phyloP scores from a whole-genome alignment of 1,139 yeast genomes.

The Protomyces macrosporus region DNA sequence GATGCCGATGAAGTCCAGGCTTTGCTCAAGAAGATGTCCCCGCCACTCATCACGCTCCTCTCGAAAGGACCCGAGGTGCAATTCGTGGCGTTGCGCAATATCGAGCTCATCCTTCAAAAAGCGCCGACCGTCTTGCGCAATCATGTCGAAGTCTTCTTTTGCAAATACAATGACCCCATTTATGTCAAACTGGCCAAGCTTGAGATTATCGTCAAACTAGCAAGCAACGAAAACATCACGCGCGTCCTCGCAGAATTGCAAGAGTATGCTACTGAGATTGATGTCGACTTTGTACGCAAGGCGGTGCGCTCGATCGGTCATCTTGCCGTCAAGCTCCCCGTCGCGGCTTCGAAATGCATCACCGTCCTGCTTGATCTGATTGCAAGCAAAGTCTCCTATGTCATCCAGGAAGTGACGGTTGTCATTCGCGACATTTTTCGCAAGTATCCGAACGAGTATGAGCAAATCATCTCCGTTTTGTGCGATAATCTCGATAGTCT shows the following conservation, averaged over 20 bases:
- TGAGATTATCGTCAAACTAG: constrained; percentile 75
- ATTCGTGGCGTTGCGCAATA: constrained; percentile 74
- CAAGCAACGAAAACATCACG: constrained; percentile 57
- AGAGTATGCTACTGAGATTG: constrained; percentile 83
- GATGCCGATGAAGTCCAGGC: constrained; percentile 46
- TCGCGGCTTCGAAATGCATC: constrained; percentile 59
- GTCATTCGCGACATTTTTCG: constrained; percentile 73
- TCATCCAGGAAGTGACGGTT: constrained; percentile 73
- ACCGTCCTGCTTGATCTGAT: constrained; percentile 56
- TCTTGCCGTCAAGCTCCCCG: constrained; percentile 66
- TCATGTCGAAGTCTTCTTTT: constrained; percentile 72
- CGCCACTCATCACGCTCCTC: constrained; percentile 64
- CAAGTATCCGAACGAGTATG: constrained; percentile 57
- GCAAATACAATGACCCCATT: constrained; percentile 77
- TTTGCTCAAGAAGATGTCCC: constrained; percentile 59
- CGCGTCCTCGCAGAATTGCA: constrained; percentile 68
- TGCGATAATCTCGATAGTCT: constrained; percentile 46
- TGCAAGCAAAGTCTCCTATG: constrained; percentile 63
- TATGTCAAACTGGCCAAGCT: constrained; percentile 86
- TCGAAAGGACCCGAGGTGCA: constrained; percentile 80
- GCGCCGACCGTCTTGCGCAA: constrained; percentile 54
- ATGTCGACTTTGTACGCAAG: constrained; percentile 76
- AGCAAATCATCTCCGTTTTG: constrained; percentile 44
- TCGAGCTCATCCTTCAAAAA: constrained; percentile 66
- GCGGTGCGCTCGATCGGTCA: constrained; percentile 88